A percentile compares a stretch with the other conserved stretches of the same genome.
Conservation (phyloP, 306 rosid species). For the Pterocarpus santalinus region DNA sequence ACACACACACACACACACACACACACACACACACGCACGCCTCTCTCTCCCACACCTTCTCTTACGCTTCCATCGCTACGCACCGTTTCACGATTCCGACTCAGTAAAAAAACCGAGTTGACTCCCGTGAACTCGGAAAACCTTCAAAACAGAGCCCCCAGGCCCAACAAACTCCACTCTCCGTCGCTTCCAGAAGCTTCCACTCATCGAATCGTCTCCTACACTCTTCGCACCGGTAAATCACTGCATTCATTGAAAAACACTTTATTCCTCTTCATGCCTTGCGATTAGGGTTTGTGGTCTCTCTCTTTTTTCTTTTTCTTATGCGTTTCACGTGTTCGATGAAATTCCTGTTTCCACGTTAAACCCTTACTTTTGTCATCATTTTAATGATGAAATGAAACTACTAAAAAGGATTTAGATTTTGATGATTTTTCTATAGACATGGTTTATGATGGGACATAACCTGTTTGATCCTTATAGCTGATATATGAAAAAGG, state of each 20-base stretch:
- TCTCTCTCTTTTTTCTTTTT: background rate
- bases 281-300: conserved; percentile 39
- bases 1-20: no score
- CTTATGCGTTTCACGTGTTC: conserved; percentile 38
- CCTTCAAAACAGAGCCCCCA: background rate
- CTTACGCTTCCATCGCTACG: background rate
- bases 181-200: conserved; percentile 38
- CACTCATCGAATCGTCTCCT: background rate
- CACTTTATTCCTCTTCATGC: background rate
- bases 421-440: background rate
- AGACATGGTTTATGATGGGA: background rate
- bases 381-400: background rate
- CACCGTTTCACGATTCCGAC: background rate
- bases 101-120: background rate
- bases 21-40: no score
- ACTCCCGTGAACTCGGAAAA: background rate
- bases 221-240: background rate
- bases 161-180: background rate
- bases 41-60: background rate
- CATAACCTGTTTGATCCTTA: background rate
- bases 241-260: background rate
- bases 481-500: background rate
- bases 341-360: conserved; percentile 21
- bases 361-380: background rate
- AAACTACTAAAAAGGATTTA: background rate